phyloP scores from a whole-genome alignment of 257 asterid species.

The Solanum peruvianum region DNA sequence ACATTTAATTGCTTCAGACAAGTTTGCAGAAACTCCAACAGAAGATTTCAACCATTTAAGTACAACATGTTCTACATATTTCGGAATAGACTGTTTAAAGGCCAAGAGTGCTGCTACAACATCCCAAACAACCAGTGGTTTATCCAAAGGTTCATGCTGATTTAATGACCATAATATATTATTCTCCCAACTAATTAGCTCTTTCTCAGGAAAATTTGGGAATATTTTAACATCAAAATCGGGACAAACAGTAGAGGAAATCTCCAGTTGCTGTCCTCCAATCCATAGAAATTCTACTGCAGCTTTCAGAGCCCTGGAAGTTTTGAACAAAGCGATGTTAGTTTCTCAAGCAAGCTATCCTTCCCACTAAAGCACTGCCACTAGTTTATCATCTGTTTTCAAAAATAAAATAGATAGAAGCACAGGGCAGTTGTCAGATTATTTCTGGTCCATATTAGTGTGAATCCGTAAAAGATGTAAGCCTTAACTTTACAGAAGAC shows the following conservation, averaged over 20 bases:
- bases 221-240: conserved; percentile 26
- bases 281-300: conserved; percentile 77
- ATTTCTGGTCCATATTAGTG: background rate
- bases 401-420: background rate
- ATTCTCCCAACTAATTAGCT: conserved; percentile 50
- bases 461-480: background rate
- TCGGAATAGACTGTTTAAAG: conserved; percentile 51
- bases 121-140: conserved; percentile 69
- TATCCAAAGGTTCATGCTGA: conserved; percentile 29
- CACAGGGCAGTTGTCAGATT: background rate
- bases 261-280: conserved; percentile 83
- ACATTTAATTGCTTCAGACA: conserved; percentile 22
- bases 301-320: conserved; percentile 52
- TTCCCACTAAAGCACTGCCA: background rate
- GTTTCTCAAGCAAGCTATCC: background rate
- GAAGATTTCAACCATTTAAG: conserved; percentile 53
- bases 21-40: conserved; percentile 19
- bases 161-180: conserved; percentile 58
- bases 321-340: background rate
- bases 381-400: background rate
- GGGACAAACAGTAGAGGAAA: conserved; percentile 12
- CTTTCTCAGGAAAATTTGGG: conserved; percentile 54
- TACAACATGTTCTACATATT: conserved; percentile 36
- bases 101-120: conserved; percentile 54
- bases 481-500: background rate